phyloP scores from a whole-genome alignment of 331 rosid genomes.

The Saraca asoca region DNA sequence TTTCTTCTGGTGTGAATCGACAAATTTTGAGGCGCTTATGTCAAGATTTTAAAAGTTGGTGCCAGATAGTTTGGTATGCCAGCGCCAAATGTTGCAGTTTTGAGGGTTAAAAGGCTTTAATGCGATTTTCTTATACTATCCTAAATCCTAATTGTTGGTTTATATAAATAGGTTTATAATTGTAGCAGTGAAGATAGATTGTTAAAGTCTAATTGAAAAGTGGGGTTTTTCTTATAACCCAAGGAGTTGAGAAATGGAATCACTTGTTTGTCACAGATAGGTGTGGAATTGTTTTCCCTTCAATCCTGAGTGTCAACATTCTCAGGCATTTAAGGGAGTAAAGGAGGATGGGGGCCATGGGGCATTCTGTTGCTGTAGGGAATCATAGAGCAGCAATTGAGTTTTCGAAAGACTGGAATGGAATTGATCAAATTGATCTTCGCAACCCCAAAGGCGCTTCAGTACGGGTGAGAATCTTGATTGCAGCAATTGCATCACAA shows the following conservation, averaged over 20 bases:
- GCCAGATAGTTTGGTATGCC: constrained; percentile 43
- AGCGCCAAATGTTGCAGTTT: constrained; percentile 41
- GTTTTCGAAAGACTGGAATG: constrained; percentile 77
- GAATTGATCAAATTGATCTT: constrained; percentile 69
- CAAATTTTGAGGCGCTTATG: constrained; percentile 30
- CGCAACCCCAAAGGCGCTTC: constrained; percentile 77
- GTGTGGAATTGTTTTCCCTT: constrained; percentile 35
- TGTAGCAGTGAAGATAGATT: constrained; percentile 31
- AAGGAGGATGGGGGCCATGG: constrained; percentile 61
- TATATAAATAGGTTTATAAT: constrained; percentile 25
- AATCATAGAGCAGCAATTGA: constrained; percentile 69
- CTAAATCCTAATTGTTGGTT: constrained; percentile 31
- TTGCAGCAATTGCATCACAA: too few relatives aligned
- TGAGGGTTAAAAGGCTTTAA: constrained; percentile 28
- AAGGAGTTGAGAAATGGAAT: constrained; percentile 30
- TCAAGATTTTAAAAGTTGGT: constrained; percentile 34
- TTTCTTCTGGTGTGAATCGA: constrained; percentile 45
- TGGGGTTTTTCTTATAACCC: constrained; percentile 26
- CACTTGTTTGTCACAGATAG: constrained; percentile 27
- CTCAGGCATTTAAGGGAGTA: constrained; percentile 19
- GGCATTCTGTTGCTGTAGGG: constrained; percentile 86
- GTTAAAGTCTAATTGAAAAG: constrained; percentile 28
- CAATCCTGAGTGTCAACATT: constrained; percentile 16
- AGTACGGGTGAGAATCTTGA: constrained; percentile 34
- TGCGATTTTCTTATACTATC: constrained; percentile 27